Base-by-base conservation (phyloP, 495 filamentous ascomycete species). In the Lasiosphaeria miniovina region DNA sequence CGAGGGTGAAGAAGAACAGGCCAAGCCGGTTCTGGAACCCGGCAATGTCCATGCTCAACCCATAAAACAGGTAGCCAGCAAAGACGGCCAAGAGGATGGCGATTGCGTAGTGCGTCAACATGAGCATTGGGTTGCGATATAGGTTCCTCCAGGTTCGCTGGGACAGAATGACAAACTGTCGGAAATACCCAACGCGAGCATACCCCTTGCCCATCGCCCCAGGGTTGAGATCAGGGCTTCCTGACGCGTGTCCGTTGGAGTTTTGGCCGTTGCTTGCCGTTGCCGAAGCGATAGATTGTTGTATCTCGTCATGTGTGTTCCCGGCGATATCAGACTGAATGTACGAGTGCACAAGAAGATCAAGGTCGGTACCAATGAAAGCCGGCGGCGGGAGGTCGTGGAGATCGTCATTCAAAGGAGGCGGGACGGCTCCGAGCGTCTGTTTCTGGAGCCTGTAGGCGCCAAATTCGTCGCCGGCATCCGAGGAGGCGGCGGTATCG, bases 51-150 rank as follows among this genome's bases (percentile, higher is more conserved):
- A 95, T 90, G 24, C 90, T 96, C 61, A 99, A 76, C 7, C 95
- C 94, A 62, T 96, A 99, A 80, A 97, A 99, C 31, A 99, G 85
- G 71, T 87, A 97, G 15, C 94, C 94, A 36, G 91, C 92, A 53
- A 99, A 86, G 33, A 96, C 93, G 15, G 93, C 94, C 11, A 99
- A 83, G 1, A 98, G 75, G 61, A 99, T 97, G 24, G 94, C 90
- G 64, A 97, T 98, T n/a, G 93, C 93, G 71, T 99, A 99, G 76
- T 99, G 94, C 0, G 95, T 96, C 51, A 99, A 82, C 94, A 99
- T 99, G 49, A 99, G 77, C 86, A 97, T 92, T 15, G 94, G 94
- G 72, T 99, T 97, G 43, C 94, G 86, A 75, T 99, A 97, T 3
- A 99, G 85, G 66, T 99, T 99, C 60, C 87, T 89, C 95, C 95